Percentiles rank a stretch among this genome's conserved stretches.
phyloP scores from a whole-genome alignment of 139 green algal species.

The Nannochloris sp. region DNA sequence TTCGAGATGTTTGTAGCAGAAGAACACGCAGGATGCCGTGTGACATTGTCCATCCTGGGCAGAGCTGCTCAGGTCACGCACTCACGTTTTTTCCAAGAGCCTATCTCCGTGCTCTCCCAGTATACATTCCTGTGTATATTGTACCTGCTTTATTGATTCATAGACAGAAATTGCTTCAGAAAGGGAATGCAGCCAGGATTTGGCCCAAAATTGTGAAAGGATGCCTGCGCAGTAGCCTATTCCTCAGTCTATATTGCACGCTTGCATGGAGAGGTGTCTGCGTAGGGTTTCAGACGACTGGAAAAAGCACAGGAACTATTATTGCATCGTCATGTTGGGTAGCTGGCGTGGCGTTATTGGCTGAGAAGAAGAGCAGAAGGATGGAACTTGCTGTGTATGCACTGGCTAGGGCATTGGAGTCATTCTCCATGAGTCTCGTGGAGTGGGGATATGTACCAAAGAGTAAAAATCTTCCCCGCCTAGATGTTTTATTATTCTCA shows the following conservation, averaged over 20 bases:
- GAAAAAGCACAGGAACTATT: slow-evolving; percentile 28
- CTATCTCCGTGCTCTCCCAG: slow-evolving; percentile 59
- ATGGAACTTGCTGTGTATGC: slow-evolving; percentile 94
- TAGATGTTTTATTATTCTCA: slow-evolving; percentile 77
- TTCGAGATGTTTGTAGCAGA: slow-evolving; percentile 18
- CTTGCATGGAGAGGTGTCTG: slow-evolving; percentile 64
- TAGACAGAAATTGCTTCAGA: slow-evolving; percentile 49
- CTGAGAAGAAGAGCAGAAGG: slow-evolving; percentile 87
- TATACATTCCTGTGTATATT: slow-evolving; percentile 67
- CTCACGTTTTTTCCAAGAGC: slow-evolving; percentile 44
- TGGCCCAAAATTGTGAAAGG: slow-evolving; percentile 52
- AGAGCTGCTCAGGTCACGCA: slow-evolving; percentile 42
- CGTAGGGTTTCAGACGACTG: slow-evolving; percentile 13
- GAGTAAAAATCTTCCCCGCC: slow-evolving; percentile 22
- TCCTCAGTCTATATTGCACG: slow-evolving; percentile 75
- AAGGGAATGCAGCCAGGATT: slow-evolving; percentile 30
- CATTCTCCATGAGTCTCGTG: slow-evolving; percentile 46
- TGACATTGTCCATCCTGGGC: slow-evolving; percentile 51
- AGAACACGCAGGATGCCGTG: slow-evolving; percentile 26
- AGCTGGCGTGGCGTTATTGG: slow-evolving; percentile 58
- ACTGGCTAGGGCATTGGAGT: slow-evolving; percentile 53
- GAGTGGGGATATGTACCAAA: slow-evolving; percentile 36
- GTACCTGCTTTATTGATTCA: slow-evolving; percentile 79
- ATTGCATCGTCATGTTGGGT: slow-evolving; percentile 44
- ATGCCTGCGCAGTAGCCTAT: slow-evolving; percentile 62